Base-by-base conservation (phyloP, 768 basidiomycete genomes). In the Psilocybe sp. region DNA sequence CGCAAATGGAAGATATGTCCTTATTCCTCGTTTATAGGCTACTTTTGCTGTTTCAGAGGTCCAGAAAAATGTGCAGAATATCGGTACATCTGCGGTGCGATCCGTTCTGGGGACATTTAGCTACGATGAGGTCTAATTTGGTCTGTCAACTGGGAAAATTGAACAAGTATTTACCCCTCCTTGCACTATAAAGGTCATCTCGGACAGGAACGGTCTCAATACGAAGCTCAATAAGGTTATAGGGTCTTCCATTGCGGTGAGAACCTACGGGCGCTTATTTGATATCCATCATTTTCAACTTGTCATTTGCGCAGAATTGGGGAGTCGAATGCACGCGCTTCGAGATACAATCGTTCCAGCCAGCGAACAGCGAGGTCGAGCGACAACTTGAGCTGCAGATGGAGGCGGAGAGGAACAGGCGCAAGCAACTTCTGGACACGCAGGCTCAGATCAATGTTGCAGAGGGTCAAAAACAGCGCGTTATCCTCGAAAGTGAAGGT, bases 361-460 rank as follows among this genome's bases (percentile, higher is more conserved):
- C 80, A 1, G 75, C 76, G 3, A 82, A 82, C 47, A 71, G 78
- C n/a, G 79, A 81, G 55, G 78, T 82, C 18, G 80, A 82, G 77
- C 71, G 77, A n/a, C 80, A 81, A 74, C 71, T 81, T 2, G 80
- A 81, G 53, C 69, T 81, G 10, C 78, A 81, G 59, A 80, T 81
- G 79, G 78, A 80, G 59, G 80, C 79, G 0, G 80, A 82, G 53
- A 62, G 80, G 31, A 78, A 80, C 52, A 59, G 80, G 15, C 67
- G 80, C 31, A 82, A 81, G 56, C 78, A 81, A 51, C 68, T 81
- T 12, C 65, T 82, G 16, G 79, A 82, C 56, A 82, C 80, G 0
- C 74, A 79, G 55, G 80, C 80, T 0, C 75, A 77, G 48, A 74
- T 82, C 51, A 82, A 82, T 57, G 70, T 82, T 36, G 79, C 80